phyloP scores from a whole-genome alignment of 2,329 filamentous ascomycete species.

The Ophiostoma novo-ulmi region DNA sequence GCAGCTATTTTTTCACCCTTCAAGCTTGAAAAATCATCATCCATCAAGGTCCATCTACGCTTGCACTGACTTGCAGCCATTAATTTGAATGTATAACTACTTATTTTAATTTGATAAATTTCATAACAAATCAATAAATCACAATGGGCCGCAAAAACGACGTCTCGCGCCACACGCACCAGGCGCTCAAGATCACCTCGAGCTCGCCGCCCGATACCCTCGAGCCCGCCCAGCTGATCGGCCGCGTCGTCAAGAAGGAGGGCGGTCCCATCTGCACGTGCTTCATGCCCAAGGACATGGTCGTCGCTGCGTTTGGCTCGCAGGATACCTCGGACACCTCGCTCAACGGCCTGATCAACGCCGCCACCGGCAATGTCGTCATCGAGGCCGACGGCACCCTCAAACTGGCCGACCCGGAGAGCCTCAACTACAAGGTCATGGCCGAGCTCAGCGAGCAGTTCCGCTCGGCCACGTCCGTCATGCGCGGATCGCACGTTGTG shows the following conservation, averaged over 20 bases:
- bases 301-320: neutral
- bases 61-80: neutral
- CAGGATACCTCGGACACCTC: neutral
- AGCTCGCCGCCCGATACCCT: slow-evolving; percentile 56
- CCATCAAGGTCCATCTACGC: neutral
- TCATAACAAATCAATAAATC: neutral
- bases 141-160: slow-evolving; percentile 58
- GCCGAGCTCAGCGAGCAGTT: slow-evolving; percentile 13
- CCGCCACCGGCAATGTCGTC: slow-evolving; percentile 10
- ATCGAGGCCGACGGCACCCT: neutral
- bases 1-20: slow-evolving; percentile 9
- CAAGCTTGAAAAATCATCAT: neutral
- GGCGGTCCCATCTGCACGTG: slow-evolving; percentile 14
- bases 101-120: neutral
- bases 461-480: slow-evolving; percentile 12
- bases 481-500: slow-evolving; percentile 16
- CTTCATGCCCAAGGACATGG: slow-evolving; percentile 13
- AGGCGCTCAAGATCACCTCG: slow-evolving; percentile 66
- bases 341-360: slow-evolving; percentile 13
- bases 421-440: slow-evolving; percentile 10
- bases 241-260: slow-evolving; percentile 61
- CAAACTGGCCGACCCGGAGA: neutral
- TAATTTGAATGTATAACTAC: neutral
- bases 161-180: slow-evolving; percentile 64
- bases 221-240: slow-evolving; percentile 61